Base-by-base conservation (phyloP, 176 grass and related monocot species). In the Ensete glaucum region DNA sequence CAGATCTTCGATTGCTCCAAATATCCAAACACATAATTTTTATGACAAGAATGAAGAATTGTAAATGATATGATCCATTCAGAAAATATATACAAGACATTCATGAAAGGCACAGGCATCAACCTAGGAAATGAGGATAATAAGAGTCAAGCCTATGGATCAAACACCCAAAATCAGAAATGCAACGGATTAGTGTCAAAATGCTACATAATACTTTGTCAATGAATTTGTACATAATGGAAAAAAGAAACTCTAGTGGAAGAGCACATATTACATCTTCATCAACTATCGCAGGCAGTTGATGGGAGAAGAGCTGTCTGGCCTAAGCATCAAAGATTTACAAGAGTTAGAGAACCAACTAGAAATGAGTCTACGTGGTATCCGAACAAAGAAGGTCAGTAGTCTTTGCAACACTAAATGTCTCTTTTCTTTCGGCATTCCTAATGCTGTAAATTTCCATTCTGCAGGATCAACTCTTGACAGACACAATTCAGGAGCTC, bases 301-400 rank as follows among this genome's bases (percentile, higher is more conserved):
- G 75, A 89, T 88, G 78, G 89, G 89, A 64, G 83, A 89, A 84
- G 82, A 89, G 71, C 85, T 92, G 74, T 96, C 89, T 53, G 79
- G 87, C 52, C 71, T 92, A 80, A 65, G 56, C 71, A 69, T 81
- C 24, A 80, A 51, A 76, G 83, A 90, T 71, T 80, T 92, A 65
- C 89, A 88, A 73, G 54, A 73, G 62, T 52, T 92, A 67, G 92
- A 92, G 71, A 89, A 78, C 69, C 81, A 71, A 22, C 78, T 89
- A 53, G 89, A 90, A 67, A 84, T 79, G 58, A 96, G 87, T 56
- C 60, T 87, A 11, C 73, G 12, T 27, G 71, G 78, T 78, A 64
- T 92, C 65, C 80, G 87, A 82, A 84, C 62, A 53, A 92, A 80
- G 64, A 96, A 96, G 89, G 92, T 96, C 51, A 25, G 24, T 67